Base-by-base conservation (phyloP, 352 stramenopile species). In the Globisporangium heterothallicum region DNA sequence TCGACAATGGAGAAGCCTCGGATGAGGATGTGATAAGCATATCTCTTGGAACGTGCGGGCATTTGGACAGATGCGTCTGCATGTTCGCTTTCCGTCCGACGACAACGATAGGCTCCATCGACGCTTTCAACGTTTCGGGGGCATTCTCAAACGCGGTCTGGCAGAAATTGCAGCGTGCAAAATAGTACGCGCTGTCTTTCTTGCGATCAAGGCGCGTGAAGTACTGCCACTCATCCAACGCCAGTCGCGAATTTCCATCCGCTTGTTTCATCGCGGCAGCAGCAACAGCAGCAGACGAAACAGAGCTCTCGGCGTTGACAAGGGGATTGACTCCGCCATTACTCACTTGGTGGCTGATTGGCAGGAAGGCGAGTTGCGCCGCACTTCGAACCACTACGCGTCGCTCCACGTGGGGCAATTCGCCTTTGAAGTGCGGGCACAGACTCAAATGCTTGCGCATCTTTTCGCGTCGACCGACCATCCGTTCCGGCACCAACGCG, bases 41-140 rank as follows among this genome's bases (percentile, higher is more conserved):
- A 21, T 87, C 72, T 47, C 82, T 79, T 43, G 73, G 78, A 30
- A 92, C 60, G 45, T 92, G 78, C 0, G 73, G 64, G 41, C 81
- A 92, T 63, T 85, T 88, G 66, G 76, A 65, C 61, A 89, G 58
- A 51, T 92, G 81, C 3, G 81, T 92, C 66, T 89, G 81, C 81
- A 92, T 92, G 59, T 89, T 92, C 45, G 73, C 74, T 56, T 89
- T 92, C 24, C 80, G 72, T 0, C 78, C 81, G 61, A 86, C 83
- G 35, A 92, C 69, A 44, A 86, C 62, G 21, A 68, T 68, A 21
- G 78, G 72, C 35, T 72, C 64, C 70, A 87, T 80, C 0, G 62
- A 66, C 21, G 48, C 34, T 40, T 78, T 78, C 53, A 85, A 64
- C 5, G 65, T 55, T 3, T 80, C 72, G 0, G 72, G 68, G 1